Evolutionary conservation across 2,329 filamentous ascomycete species (phyloP).

Genomic region (Aspergillus sp.): DNA sequence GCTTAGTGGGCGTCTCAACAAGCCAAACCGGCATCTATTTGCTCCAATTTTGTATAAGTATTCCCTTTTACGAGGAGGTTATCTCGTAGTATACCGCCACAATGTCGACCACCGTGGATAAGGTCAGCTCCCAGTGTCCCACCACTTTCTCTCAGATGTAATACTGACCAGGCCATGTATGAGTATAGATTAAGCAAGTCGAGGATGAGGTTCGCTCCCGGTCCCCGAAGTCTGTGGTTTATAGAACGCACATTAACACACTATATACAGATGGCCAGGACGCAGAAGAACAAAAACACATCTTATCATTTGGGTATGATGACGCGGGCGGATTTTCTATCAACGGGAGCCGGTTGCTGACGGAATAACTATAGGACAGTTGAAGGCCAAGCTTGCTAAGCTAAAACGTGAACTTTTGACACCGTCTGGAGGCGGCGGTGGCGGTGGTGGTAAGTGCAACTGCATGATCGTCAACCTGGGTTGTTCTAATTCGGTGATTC

Average conservation of each 20-base stretch:
- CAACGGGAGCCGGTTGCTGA: conserved; percentile 20
- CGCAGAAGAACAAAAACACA: conserved; percentile 96
- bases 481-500: conserved; percentile 10
- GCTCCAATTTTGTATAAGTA: not conserved
- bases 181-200: conserved; percentile 83
- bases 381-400: conserved; percentile 98
- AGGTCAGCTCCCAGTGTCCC: conserved; percentile 56
- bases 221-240: not conserved
- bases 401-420: conserved; percentile 94
- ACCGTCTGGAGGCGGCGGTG: conserved; percentile 74
- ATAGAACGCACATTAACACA: conserved; percentile 16
- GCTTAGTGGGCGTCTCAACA: conserved; percentile 1
- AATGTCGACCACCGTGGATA: conserved; percentile 97
- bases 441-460: conserved; percentile 52
- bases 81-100: conserved; percentile 43
- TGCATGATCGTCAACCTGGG: not conserved
- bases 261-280: conserved; percentile 75
- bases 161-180: conserved; percentile 30
- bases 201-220: conserved; percentile 84
- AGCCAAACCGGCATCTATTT: not conserved
- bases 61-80: conserved; percentile 14
- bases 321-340: not conserved
- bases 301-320: conserved; percentile 77
- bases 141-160: not conserved
- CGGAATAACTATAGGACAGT: conserved; percentile 57